Conservation (phyloP, 2,329 filamentous ascomycete species). For the Aspergillus sp. region DNA sequence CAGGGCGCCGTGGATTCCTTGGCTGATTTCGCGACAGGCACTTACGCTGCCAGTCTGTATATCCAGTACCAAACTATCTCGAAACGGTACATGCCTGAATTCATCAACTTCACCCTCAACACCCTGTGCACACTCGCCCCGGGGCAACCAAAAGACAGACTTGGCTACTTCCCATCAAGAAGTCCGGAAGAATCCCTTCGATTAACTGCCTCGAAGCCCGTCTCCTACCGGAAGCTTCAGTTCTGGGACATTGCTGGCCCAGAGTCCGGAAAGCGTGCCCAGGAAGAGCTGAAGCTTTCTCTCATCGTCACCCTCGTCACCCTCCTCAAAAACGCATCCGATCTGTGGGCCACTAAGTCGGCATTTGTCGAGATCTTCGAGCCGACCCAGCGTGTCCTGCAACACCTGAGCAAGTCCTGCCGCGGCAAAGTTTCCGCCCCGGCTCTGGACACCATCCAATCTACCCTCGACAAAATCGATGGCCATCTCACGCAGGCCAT, state of each 20-base stretch:
- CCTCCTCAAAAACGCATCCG: constrained; percentile 63
- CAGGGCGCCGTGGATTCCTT: constrained; percentile 65
- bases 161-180: constrained; percentile 60
- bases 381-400: constrained; percentile 56
- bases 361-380: constrained; percentile 76
- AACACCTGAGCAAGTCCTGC: constrained; percentile 56
- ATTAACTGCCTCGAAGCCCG: constrained; percentile 33
- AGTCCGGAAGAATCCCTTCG: constrained; percentile 50
- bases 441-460: constrained; percentile 24
- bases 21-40: constrained; percentile 66
- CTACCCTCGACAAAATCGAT: constrained; percentile 31
- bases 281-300: constrained; percentile 50
- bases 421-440: constrained; percentile 46
- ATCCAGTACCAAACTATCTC: constrained; percentile 79
- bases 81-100: constrained; percentile 84
- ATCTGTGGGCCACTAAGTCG: constrained; percentile 67
- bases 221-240: constrained; percentile 48
- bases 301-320: constrained; percentile 60
- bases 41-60: constrained; percentile 72
- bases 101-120: constrained; percentile 75
- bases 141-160: constrained; percentile 39
- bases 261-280: constrained; percentile 14
- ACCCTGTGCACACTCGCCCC: constrained; percentile 66
- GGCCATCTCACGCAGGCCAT: constrained; percentile 53
- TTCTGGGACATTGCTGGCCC: constrained; percentile 52